Conservation (phyloP, 805 yeast genomes). For the Hermanozyma aechmeae region DNA sequence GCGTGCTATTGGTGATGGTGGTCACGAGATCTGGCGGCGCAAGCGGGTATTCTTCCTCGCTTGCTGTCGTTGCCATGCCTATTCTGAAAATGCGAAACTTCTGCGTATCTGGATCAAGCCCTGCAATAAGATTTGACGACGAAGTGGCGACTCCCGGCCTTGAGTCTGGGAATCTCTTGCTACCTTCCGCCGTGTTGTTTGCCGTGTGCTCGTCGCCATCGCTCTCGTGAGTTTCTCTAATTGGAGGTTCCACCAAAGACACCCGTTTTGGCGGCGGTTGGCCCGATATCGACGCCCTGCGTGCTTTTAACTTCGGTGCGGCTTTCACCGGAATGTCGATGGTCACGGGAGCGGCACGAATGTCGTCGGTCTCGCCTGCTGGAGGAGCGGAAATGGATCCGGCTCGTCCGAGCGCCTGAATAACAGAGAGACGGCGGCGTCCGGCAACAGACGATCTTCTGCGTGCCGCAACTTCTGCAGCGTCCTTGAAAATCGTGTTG, state of each 20-base stretch:
- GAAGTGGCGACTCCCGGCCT: too few species aligned
- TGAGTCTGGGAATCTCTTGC: neutral
- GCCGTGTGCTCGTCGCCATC: conserved; percentile 2
- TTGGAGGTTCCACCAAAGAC: conserved; percentile 1
- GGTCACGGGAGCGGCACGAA: conserved; percentile 17
- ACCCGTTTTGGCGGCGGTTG: conserved; percentile 2
- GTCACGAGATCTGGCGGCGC: conserved; percentile 31
- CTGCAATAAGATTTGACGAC: conserved; percentile 21
- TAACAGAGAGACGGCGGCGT: conserved; percentile 29
- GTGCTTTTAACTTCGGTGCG: conserved; percentile 16
- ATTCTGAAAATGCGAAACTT: conserved; percentile 18
- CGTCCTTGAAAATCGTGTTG: conserved; percentile 25
- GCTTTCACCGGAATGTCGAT: conserved; percentile 31
- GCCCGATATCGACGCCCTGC: conserved; percentile 16
- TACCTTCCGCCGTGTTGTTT: neutral
- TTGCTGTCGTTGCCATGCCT: too few species aligned
- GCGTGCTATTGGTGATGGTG: conserved; percentile 19
- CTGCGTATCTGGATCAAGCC: conserved; percentile 20
- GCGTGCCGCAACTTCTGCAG: conserved; percentile 9
- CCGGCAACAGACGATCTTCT: conserved; percentile 20
- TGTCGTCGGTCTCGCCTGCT: conserved; percentile 7
- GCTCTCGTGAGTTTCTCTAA: conserved; percentile 1
- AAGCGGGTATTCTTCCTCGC: too few species aligned
- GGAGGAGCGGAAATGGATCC: conserved; percentile 19
- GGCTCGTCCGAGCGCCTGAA: conserved; percentile 17